Evolutionary conservation across 805 yeast genomes (phyloP), one percentile per base, ranked within the genome.

Genomic region (Candida tammaniensis): DNA sequence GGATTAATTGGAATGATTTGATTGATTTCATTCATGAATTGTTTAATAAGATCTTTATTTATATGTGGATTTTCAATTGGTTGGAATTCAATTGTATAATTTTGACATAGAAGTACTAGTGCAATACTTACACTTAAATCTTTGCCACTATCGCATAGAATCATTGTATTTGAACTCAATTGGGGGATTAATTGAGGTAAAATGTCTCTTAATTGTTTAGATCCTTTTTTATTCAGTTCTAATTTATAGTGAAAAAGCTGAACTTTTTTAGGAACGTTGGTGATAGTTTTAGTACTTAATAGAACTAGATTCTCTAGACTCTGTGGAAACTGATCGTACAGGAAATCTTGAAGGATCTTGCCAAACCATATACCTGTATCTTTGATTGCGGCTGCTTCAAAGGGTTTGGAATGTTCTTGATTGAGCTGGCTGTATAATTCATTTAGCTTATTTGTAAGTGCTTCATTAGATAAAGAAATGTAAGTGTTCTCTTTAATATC

Each of bases 51-150:
- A 17, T 69, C 76, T 49, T 83, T 83, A 17, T 71, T 64, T 0
- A 63, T 44, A 8, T 25, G 33, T 12, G 14, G 16, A 33, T 22
- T 13, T 7, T 20, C 30, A 1, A 46, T 35, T 0, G 38, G 46
- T 1, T 39, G 23, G 75, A 84, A 80, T 0, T 62, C 50, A 5
- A 57, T 38, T 30, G 66, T 60, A 45, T 64, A 80, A 36, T 61
- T 54, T 16, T 56, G 49, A 38, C 80, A 68, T n/a, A 82, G 55
- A 2, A 78, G 47, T 11, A 74, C 61, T 3, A 86, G 55, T 0
- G 75, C 65, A 0, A 82, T 69, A 0, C 84, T 86, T 2, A 76
- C 69, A 1, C 88, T 72, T 26, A 86, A 51, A 49, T 87, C 95
- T 3, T 68, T 63, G 0, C 86, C 89, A 0, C 74, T 59, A 16